Evolutionary conservation across 1,139 yeast genomes (phyloP).

Genomic region (Candida sp.): DNA sequence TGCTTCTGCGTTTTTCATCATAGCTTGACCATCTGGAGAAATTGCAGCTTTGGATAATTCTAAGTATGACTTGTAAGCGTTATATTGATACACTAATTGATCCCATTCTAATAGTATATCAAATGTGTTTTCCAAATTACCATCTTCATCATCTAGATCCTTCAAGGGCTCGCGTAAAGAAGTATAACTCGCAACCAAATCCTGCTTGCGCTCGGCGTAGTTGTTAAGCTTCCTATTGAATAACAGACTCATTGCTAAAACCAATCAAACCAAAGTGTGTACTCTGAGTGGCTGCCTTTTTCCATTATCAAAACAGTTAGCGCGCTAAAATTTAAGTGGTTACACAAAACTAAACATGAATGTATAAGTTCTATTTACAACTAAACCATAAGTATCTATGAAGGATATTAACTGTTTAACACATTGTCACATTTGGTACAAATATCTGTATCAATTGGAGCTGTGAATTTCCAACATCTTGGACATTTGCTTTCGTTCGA

Average conservation of each 20-base stretch:
- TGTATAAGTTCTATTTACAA: not conserved
- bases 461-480: constrained; percentile 85
- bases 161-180: constrained; percentile 12
- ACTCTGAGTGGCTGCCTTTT: constrained; percentile 10
- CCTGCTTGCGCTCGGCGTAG: constrained; percentile 17
- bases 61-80: constrained; percentile 14
- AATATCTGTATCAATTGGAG: constrained; percentile 48
- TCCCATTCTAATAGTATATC: constrained; percentile 19
- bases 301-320: not conserved
- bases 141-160: constrained; percentile 9
- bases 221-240: constrained; percentile 13
- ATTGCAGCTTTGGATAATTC: constrained; percentile 8
- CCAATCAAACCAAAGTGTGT: not conserved
- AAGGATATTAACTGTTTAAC: constrained; percentile 3
- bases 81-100: constrained; percentile 19
- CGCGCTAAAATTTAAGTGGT: not conserved
- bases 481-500: constrained; percentile 69
- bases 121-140: constrained; percentile 11
- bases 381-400: too few relatives aligned
- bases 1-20: constrained; percentile 9
- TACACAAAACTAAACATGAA: not conserved
- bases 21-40: constrained; percentile 6
- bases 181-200: constrained; percentile 13
- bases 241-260: constrained; percentile 1
- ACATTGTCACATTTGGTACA: constrained; percentile 65